These are phyloP conservation scores for Dichomitus squalens DNA, from an alignment of 1,284 basidiomycete species.

Conservation along the genomic window DNA sequence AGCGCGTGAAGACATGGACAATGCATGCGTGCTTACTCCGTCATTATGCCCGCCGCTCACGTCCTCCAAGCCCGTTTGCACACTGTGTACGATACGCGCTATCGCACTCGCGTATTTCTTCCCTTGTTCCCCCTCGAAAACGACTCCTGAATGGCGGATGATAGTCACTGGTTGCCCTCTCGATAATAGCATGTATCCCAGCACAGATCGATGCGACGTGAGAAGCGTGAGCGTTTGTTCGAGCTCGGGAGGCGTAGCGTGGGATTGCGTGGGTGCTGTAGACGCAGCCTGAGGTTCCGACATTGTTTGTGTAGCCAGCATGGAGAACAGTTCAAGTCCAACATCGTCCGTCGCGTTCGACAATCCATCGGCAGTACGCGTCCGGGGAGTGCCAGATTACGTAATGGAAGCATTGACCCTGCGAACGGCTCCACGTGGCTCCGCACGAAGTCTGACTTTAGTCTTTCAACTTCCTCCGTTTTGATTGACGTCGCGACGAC, in stretches of 20 bases:
- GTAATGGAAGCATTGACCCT: neutral
- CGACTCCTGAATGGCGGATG: conserved; percentile 80
- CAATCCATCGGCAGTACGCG: neutral
- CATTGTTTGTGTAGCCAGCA: conserved; percentile 24
- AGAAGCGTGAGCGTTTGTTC: conserved; percentile 79
- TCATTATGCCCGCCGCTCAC: conserved; percentile 60
- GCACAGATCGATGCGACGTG: conserved; percentile 81
- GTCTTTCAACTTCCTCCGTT: neutral
- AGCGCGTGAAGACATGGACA: neutral
- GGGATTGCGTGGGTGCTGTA: conserved; percentile 14
- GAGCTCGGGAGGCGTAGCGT: conserved; percentile 63
- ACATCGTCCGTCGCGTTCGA: neutral
- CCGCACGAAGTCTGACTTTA: neutral
- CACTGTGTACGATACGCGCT: conserved; percentile 78
- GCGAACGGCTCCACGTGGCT: neutral
- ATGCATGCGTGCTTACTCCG: conserved; percentile 41
- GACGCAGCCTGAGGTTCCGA: conserved; percentile 13
- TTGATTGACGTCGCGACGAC: too few species aligned
- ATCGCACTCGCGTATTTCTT: conserved; percentile 78
- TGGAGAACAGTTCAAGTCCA: conserved; percentile 8
- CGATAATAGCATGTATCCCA: conserved; percentile 86
- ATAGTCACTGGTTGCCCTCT: conserved; percentile 67
- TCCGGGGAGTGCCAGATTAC: neutral
- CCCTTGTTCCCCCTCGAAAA: conserved; percentile 88
- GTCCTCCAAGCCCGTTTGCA: conserved; percentile 73